Percentiles rank a stretch among this genome's conserved stretches.
Evolutionary conservation across 2,329 filamentous ascomycete genomes (phyloP).

Genomic region (Clonostachys rhizophaga): DNA sequence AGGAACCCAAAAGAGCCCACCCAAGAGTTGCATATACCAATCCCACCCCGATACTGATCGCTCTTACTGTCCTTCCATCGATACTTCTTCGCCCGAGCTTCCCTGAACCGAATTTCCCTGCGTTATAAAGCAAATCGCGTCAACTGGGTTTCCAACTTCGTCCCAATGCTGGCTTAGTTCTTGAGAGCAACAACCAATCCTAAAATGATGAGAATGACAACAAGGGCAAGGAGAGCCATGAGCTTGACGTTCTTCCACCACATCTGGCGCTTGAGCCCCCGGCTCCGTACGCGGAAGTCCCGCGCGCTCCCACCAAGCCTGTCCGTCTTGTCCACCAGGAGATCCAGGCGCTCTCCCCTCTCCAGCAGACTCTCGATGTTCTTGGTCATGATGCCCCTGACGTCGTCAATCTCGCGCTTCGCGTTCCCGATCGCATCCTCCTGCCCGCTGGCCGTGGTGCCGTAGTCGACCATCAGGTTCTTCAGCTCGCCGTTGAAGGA

Average conservation of each 20-base stretch:
- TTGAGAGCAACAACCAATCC: constrained; percentile 51
- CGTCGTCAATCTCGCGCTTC: constrained; percentile 86
- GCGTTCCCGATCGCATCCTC: constrained; percentile 81
- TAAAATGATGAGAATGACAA: constrained; percentile 55
- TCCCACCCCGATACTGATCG: too few species aligned
- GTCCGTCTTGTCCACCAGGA: constrained; percentile 96
- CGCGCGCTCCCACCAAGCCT: constrained; percentile 79
- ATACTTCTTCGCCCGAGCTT: too few species aligned
- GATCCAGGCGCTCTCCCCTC: constrained; percentile 86
- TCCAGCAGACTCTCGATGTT: constrained; percentile 90
- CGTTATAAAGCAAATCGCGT: background rate
- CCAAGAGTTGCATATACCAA: too few species aligned
- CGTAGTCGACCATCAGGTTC: constrained; percentile 76
- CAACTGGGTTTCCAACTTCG: constrained; percentile 1
- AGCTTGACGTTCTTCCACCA: constrained; percentile 99
- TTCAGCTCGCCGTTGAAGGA: constrained; percentile 80
- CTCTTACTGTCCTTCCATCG: too few species aligned
- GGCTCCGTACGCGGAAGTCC: constrained; percentile 85
- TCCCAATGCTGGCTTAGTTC: constrained; percentile 18
- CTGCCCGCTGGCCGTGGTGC: constrained; percentile 69
- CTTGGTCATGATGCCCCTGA: constrained; percentile 88
- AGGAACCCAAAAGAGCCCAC: too few species aligned
- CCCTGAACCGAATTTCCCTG: too few species aligned
- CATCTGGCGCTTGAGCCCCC: constrained; percentile 87
- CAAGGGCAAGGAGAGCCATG: constrained; percentile 74